These are phyloP conservation scores for Heliamphora exappendiculata DNA, from an alignment of 148 eudicot genomes.

Conservation along the genomic window DNA sequence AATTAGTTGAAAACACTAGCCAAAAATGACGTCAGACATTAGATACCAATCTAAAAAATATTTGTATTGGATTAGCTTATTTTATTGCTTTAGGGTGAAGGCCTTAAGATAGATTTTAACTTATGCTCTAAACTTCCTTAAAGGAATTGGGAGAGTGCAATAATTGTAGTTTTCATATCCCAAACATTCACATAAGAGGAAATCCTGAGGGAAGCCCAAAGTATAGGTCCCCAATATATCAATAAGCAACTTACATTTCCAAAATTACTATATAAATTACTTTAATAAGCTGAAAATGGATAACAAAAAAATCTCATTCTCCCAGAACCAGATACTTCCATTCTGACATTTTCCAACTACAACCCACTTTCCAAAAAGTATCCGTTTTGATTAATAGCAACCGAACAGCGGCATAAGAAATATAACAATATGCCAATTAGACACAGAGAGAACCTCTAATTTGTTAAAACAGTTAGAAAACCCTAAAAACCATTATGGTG, in stretches of 20 bases:
- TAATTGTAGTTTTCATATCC: neutral
- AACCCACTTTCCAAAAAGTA: neutral
- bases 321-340: neutral
- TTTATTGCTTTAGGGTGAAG: neutral
- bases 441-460: no score
- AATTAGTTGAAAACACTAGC: neutral
- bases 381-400: neutral
- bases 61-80: neutral
- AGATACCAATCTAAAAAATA: neutral
- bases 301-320: neutral
- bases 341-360: neutral
- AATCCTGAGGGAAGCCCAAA: neutral
- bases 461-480: neutral
- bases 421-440: no score
- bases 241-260: neutral
- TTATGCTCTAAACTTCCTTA: neutral
- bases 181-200: neutral
- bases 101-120: neutral
- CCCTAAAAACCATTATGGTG: slow-evolving; percentile 3
- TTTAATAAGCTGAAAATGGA: neutral
- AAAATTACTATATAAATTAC: neutral
- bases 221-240: neutral
- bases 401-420: neutral
- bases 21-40: neutral
- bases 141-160: neutral